Conservation (phyloP, 306 rosid species). For the Cicer bijugum region DNA sequence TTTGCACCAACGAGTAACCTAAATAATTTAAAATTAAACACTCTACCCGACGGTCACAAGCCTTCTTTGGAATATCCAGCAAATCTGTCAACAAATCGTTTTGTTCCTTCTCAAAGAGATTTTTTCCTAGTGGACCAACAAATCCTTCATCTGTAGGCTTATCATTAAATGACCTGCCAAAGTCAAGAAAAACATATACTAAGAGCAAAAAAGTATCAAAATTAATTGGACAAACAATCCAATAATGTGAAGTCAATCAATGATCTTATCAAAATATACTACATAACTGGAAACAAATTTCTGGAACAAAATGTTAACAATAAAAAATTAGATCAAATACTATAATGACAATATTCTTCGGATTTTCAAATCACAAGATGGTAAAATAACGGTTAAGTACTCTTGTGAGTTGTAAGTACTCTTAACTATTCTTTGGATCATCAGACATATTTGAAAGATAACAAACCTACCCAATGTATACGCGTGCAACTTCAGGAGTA, state of each 20-base stretch:
- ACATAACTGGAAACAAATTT: background rate
- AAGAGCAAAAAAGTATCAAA: slow-evolving; percentile 12
- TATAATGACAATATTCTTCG: background rate
- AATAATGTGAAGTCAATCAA: slow-evolving; percentile 5
- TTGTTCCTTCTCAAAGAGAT: slow-evolving; percentile 88
- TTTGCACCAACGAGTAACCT: background rate
- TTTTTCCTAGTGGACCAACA: slow-evolving; percentile 67
- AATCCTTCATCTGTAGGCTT: slow-evolving; percentile 65
- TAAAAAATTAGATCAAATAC: background rate
- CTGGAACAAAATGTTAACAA: background rate
- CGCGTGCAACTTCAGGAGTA: slow-evolving; percentile 91
- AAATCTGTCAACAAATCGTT: slow-evolving; percentile 76
- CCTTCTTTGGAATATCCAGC: slow-evolving; percentile 84
- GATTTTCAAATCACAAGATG: slow-evolving; percentile 5
- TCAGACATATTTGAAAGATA: background rate
- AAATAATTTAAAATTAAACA: slow-evolving; percentile 2
- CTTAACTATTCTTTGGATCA: background rate
- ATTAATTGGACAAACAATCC: background rate
- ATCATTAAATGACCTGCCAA: slow-evolving; percentile 77
- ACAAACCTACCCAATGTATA: slow-evolving; percentile 79
- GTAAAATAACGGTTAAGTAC: background rate
- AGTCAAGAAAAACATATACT: slow-evolving; percentile 13
- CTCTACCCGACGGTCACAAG: slow-evolving; percentile 86
- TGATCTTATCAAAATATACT: background rate
- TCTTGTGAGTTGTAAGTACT: background rate